Evolutionary conservation across 192 early-diverging fungal species (phyloP).

Genomic region (Obelidium mucronatum): DNA sequence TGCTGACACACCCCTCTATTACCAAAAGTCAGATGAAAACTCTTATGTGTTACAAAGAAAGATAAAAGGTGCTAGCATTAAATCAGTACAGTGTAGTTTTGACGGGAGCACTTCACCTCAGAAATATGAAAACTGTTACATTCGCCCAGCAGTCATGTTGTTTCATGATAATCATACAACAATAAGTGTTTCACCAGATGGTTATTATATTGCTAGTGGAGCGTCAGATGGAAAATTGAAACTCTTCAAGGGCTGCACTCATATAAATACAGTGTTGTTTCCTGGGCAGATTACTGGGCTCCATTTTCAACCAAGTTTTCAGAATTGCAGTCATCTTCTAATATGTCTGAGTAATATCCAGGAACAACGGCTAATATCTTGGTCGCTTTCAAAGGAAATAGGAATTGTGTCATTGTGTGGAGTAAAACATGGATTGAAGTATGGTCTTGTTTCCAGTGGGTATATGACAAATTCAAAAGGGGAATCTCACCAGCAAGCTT

Average conservation of each 20-base stretch:
- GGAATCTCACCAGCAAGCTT: conserved; percentile 7
- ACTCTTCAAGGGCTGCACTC: conserved; percentile 7
- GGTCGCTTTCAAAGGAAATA: conserved; percentile 14
- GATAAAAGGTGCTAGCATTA: background rate
- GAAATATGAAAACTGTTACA: background rate
- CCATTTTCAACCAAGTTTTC: conserved; percentile 18
- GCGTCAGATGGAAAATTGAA: conserved; percentile 27
- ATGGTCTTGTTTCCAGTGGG: conserved; percentile 11
- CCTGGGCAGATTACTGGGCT: conserved; percentile 17
- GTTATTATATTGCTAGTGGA: conserved; percentile 10
- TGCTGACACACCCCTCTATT: no score
- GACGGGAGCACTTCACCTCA: background rate
- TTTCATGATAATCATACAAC: conserved; percentile 20
- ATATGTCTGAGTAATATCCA: background rate
- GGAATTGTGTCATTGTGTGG: conserved; percentile 7
- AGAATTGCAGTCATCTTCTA: conserved; percentile 4
- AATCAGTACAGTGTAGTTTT: background rate
- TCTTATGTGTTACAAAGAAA: background rate
- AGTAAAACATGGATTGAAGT: conserved; percentile 6
- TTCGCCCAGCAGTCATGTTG: background rate
- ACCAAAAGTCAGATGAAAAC: no score
- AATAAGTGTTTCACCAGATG: conserved; percentile 28
- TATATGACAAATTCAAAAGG: conserved; percentile 7
- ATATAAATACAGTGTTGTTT: background rate
- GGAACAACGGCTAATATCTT: background rate